phyloP scores from a whole-genome alignment of 2,329 filamentous ascomycete genomes.

The Fusarium heterosporum region DNA sequence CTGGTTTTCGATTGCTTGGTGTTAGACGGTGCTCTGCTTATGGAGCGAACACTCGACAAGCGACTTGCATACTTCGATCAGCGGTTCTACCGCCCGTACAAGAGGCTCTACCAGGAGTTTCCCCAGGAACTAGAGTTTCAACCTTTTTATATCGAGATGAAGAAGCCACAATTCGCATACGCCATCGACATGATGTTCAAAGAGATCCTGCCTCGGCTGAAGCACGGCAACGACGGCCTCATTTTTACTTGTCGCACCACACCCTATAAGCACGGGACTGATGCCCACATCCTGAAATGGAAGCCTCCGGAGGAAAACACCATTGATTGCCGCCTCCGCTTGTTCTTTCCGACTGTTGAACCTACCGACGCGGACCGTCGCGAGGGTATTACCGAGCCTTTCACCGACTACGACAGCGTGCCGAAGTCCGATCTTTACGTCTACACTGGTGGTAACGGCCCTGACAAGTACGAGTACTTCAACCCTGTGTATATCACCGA shows the following conservation, averaged over 20 bases:
- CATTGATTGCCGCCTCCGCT: conserved; percentile 85
- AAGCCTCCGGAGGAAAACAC: conserved; percentile 96
- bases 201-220: conserved; percentile 82
- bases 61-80: conserved; percentile 87
- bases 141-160: conserved; percentile 86
- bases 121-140: conserved; percentile 77
- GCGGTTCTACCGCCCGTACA: conserved; percentile 78
- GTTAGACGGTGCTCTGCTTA: conserved; percentile 79
- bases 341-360: conserved; percentile 79
- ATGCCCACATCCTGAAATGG: conserved; percentile 96
- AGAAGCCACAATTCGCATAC: conserved; percentile 90
- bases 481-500: conserved; percentile 75
- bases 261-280: conserved; percentile 89
- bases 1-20: conserved; percentile 94
- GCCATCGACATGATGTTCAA: conserved; percentile 93
- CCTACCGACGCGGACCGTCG: conserved; percentile 75
- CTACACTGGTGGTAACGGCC: conserved; percentile 68
- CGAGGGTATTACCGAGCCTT: conserved; percentile 72
- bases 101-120: conserved; percentile 70
- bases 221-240: conserved; percentile 94
- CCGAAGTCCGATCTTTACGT: conserved; percentile 80
- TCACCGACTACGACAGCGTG: conserved; percentile 81
- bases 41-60: conserved; percentile 86
- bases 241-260: conserved; percentile 97
- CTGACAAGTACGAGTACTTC: conserved; percentile 72